Conservation (phyloP, 1,284 basidiomycete genomes). For the Coniophora puteana region DNA sequence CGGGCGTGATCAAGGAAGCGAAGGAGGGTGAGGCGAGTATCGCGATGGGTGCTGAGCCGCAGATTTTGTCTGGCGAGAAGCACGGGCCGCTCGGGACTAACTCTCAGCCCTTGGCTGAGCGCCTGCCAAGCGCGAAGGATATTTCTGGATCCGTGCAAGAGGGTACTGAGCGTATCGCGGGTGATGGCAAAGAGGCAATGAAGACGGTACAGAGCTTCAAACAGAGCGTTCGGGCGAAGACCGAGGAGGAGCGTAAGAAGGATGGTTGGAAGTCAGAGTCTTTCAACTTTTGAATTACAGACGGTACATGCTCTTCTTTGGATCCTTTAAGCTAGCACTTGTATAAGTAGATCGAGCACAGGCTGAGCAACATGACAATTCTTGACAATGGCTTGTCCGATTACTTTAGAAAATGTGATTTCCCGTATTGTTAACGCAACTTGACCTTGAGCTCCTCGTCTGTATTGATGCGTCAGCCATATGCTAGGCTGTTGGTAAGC, state of each 20-base stretch:
- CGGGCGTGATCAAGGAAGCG: slow-evolving; percentile 52
- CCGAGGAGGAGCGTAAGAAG: slow-evolving; percentile 10
- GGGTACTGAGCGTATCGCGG: slow-evolving; percentile 9
- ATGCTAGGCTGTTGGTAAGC: no score
- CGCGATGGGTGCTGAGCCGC: slow-evolving; percentile 67
- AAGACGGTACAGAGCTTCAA: slow-evolving; percentile 22
- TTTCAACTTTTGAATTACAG: slow-evolving; percentile 19
- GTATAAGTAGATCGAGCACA: no score
- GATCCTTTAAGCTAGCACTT: no score
- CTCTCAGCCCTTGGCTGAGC: slow-evolving; percentile 41
- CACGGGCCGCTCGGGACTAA: slow-evolving; percentile 55
- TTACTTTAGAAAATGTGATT: no score
- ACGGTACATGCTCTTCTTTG: no score
- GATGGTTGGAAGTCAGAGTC: slow-evolving; percentile 25
- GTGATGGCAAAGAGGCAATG: slow-evolving; percentile 13
- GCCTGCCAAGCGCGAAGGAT: slow-evolving; percentile 19
- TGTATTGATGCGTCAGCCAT: no score
- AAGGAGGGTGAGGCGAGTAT: slow-evolving; percentile 37
- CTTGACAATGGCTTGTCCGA: no score
- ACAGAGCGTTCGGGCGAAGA: slow-evolving; percentile 22
- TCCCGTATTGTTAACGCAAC: no score
- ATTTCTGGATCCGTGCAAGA: background rate
- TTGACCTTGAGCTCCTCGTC: no score
- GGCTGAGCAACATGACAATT: no score
- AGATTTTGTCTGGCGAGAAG: slow-evolving; percentile 62